These are phyloP conservation scores for Hypoxylon subgilvum DNA, from an alignment of 495 filamentous ascomycete genomes.

Conservation along the genomic window DNA sequence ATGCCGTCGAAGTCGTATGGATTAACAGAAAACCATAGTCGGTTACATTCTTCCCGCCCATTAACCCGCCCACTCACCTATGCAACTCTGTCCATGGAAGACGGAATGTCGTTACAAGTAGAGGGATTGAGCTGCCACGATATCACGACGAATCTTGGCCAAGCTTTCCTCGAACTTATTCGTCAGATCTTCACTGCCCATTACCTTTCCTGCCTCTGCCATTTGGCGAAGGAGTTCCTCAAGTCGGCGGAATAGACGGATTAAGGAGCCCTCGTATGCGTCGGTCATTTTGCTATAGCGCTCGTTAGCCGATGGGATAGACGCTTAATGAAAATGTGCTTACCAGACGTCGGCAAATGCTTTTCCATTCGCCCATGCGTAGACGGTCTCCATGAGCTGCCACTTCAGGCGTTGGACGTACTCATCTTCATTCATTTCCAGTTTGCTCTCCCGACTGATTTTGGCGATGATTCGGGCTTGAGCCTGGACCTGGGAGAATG, in stretches of 20 bases:
- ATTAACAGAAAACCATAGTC: too few relatives aligned
- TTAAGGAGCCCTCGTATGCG: constrained; percentile 93
- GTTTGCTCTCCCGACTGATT: constrained; percentile 89
- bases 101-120: constrained; percentile 66
- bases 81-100: too few relatives aligned
- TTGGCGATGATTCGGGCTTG: constrained; percentile 88
- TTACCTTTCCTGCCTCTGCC: constrained; percentile 94
- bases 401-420: constrained; percentile 86
- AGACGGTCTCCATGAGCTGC: constrained; percentile 95
- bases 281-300: constrained; percentile 89
- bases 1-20: too few relatives aligned
- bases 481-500: constrained; percentile 80
- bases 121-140: constrained; percentile 89
- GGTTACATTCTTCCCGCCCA: not conserved
- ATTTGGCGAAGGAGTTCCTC: constrained; percentile 97
- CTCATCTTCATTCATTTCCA: constrained; percentile 88
- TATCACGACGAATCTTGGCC: constrained; percentile 83
- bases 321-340: constrained; percentile 39
- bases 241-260: constrained; percentile 91
- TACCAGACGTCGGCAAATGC: constrained; percentile 96
- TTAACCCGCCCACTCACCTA: constrained; percentile 14
- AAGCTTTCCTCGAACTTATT: constrained; percentile 83
- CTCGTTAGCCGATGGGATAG: constrained; percentile 1
- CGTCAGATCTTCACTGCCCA: constrained; percentile 93
- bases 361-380: constrained; percentile 89